Percentiles rank a stretch among this genome's conserved stretches.
Evolutionary conservation across 805 yeast genomes (phyloP).

Genomic region (Brettanomyces naardenensis): DNA sequence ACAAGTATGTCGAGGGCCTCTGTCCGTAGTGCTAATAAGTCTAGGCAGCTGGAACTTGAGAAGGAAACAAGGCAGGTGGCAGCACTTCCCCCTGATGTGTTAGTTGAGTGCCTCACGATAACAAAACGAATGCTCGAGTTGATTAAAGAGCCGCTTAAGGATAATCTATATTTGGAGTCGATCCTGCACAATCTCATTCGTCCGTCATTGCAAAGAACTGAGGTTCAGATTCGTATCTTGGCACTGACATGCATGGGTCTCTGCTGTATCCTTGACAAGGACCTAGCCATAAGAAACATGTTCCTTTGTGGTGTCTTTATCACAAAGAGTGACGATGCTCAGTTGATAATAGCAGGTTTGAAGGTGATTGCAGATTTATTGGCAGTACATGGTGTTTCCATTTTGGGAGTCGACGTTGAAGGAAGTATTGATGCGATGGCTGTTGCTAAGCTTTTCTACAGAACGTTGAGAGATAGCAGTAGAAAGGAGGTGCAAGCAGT

Average conservation of each 20-base stretch:
- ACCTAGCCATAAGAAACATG: conserved; percentile 53
- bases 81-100: conserved; percentile 36
- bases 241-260: conserved; percentile 76
- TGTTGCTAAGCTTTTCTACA: conserved; percentile 61
- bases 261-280: conserved; percentile 63
- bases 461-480: conserved; percentile 48
- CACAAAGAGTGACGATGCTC: conserved; percentile 49
- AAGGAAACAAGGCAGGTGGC: conserved; percentile 34
- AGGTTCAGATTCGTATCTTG: conserved; percentile 45
- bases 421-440: conserved; percentile 59
- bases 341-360: conserved; percentile 52
- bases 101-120: conserved; percentile 57
- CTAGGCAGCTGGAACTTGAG: conserved; percentile 24
- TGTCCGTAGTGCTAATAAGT: conserved; percentile 22
- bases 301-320: conserved; percentile 63
- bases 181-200: conserved; percentile 68
- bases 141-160: conserved; percentile 54
- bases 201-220: conserved; percentile 65
- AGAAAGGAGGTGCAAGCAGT: conserved; percentile 65
- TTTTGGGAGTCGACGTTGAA: conserved; percentile 44
- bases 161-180: conserved; percentile 58
- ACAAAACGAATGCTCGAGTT: conserved; percentile 64
- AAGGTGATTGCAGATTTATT: conserved; percentile 72
- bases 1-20: conserved; percentile 26
- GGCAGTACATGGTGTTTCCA: conserved; percentile 65